Evolutionary conservation across 345 rosid species (phyloP).

Genomic region (Corymbia maculata): DNA sequence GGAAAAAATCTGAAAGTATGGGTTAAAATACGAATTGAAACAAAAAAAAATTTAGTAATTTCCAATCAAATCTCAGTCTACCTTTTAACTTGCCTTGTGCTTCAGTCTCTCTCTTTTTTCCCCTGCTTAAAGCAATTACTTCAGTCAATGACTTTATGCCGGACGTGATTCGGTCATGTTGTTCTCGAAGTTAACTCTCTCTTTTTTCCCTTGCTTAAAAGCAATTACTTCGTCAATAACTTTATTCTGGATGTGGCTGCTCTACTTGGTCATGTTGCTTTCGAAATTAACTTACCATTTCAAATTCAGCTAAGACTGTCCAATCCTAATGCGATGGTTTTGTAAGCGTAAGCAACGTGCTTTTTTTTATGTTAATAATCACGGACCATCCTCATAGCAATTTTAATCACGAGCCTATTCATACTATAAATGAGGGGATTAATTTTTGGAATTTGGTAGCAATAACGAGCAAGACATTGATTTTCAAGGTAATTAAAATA

Average conservation of each 20-base stretch:
- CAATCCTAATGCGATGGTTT: background rate
- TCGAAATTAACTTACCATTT: background rate
- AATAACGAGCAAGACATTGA: background rate
- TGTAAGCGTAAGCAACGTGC: background rate
- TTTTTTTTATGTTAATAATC: background rate
- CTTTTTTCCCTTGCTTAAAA: background rate
- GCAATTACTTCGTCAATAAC: background rate
- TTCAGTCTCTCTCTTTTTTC: background rate
- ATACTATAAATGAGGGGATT: background rate
- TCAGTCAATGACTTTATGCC: background rate
- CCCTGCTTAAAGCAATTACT: background rate
- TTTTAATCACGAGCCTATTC: background rate
- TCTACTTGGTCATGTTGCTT: background rate
- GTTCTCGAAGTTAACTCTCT: background rate
- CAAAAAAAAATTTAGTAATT: too few species aligned
- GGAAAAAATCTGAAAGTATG: too few species aligned
- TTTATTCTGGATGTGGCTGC: background rate
- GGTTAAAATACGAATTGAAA: too few species aligned
- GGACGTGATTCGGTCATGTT: background rate
- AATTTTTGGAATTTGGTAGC: background rate
- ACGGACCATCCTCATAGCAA: background rate
- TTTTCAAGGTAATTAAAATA: background rate
- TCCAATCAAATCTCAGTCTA: background rate
- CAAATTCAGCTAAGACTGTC: background rate
- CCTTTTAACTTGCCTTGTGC: background rate